phyloP scores from a whole-genome alignment of 148 eudicot genomes.

The Amaranthus cruentus region DNA sequence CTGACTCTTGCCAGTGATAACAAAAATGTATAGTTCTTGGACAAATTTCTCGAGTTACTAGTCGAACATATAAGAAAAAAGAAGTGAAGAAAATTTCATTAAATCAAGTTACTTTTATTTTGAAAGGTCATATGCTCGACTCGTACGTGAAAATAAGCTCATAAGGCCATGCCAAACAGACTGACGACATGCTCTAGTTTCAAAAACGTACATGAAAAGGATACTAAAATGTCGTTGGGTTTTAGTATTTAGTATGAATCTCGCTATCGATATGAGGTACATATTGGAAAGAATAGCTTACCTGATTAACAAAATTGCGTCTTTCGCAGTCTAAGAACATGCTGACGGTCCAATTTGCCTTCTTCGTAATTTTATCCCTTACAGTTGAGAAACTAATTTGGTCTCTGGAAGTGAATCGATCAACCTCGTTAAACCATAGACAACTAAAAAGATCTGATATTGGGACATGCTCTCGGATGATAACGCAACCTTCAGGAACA shows the following conservation, averaged over 20 bases:
- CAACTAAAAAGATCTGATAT: conserved; percentile 89
- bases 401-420: conserved; percentile 94
- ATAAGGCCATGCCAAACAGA: background rate
- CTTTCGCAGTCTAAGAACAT: conserved; percentile 98
- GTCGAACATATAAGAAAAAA: background rate
- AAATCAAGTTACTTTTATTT: too few species aligned
- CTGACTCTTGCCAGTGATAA: too few species aligned
- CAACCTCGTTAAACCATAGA: conserved; percentile 98
- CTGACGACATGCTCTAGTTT: background rate
- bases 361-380: conserved; percentile 74
- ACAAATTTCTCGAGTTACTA: background rate
- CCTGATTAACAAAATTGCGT: conserved; percentile 97
- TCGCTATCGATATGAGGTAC: background rate
- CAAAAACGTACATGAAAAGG: conserved; percentile 3
- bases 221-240: background rate
- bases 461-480: conserved; percentile 88
- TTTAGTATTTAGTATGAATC: background rate
- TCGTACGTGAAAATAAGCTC: background rate
- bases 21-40: too few species aligned
- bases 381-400: conserved; percentile 93
- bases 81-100: background rate
- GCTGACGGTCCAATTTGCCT: conserved; percentile 73
- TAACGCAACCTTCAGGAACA: conserved; percentile 99
- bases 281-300: conserved; percentile 21
- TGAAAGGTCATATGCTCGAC: too few species aligned